Conservation (phyloP, 2,329 filamentous ascomycete species). For the Apiospora aurea region DNA sequence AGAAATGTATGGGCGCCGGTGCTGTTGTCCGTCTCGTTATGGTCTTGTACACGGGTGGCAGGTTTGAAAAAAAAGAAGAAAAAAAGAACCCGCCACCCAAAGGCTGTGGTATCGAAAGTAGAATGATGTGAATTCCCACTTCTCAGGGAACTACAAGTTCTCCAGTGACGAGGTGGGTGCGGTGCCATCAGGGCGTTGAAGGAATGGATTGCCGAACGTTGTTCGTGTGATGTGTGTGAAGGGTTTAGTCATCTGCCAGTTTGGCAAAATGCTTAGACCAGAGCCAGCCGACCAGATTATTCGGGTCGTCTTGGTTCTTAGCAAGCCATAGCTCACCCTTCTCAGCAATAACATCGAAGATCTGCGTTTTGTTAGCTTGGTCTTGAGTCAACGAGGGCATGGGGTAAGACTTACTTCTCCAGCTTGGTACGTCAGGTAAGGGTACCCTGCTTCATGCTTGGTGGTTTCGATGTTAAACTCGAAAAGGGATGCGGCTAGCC, state of each 20-base stretch:
- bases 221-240: not conserved
- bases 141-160: slow-evolving; percentile 24
- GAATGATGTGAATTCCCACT: slow-evolving; percentile 12
- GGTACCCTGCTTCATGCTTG: slow-evolving; percentile 91
- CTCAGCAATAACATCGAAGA: slow-evolving; percentile 92
- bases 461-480: slow-evolving; percentile 97
- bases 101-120: slow-evolving; percentile 21
- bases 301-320: slow-evolving; percentile 91
- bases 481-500: slow-evolving; percentile 91
- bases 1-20: slow-evolving; percentile 25
- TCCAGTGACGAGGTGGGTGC: slow-evolving; percentile 21
- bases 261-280: slow-evolving; percentile 98
- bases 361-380: slow-evolving; percentile 51
- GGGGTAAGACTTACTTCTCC: slow-evolving; percentile 71
- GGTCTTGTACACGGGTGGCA: slow-evolving; percentile 34
- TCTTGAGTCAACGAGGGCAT: not conserved
- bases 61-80: slow-evolving; percentile 6
- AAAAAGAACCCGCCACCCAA: slow-evolving; percentile 16
- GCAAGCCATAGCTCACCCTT: slow-evolving; percentile 98
- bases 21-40: slow-evolving; percentile 30
- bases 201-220: slow-evolving; percentile 34
- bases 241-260: slow-evolving; percentile 55
- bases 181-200: slow-evolving; percentile 26
- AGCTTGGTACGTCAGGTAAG: slow-evolving; percentile 93
- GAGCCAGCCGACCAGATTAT: slow-evolving; percentile 88